Percentiles rank a stretch among this genome's conserved stretches.
Conservation (phyloP, 306 rosid genomes). For the Malus sylvestris region DNA sequence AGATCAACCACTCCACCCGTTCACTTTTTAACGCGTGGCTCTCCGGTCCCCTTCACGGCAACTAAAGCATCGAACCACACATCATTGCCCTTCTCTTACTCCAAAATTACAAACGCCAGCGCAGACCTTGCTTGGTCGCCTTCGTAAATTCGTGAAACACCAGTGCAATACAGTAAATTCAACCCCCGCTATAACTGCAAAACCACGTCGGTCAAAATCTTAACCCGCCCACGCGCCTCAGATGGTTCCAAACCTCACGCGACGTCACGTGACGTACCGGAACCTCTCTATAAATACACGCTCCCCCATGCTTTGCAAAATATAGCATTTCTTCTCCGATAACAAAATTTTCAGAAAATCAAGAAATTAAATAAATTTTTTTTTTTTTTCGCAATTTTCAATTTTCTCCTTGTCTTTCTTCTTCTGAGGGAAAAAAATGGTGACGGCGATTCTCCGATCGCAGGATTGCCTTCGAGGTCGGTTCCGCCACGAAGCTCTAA, state of each 20-base stretch:
- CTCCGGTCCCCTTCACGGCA: background rate
- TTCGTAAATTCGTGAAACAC: background rate
- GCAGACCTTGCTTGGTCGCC: too few relatives aligned
- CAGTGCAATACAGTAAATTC: background rate
- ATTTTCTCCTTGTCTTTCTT: background rate
- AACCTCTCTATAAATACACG: background rate
- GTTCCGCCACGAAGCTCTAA: conserved; percentile 28
- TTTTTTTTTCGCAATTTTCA: background rate
- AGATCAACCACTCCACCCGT: background rate
- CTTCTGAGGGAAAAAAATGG: conserved; percentile 32
- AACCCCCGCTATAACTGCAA: background rate
- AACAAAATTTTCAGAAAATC: background rate
- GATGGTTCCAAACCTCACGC: background rate
- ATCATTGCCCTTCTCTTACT: background rate
- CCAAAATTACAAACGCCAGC: background rate
- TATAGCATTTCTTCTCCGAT: background rate
- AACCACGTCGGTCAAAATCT: background rate
- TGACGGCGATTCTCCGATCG: conserved; percentile 41
- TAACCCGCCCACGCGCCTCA: background rate
- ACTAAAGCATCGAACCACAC: background rate
- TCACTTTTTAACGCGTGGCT: background rate
- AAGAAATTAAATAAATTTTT: background rate
- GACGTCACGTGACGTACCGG: background rate
- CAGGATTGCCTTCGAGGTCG: conserved; percentile 37
- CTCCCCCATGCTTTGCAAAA: background rate